These are phyloP conservation scores for Quercus wislizeni DNA, from an alignment of 306 rosid genomes.

Conservation along the genomic window DNA sequence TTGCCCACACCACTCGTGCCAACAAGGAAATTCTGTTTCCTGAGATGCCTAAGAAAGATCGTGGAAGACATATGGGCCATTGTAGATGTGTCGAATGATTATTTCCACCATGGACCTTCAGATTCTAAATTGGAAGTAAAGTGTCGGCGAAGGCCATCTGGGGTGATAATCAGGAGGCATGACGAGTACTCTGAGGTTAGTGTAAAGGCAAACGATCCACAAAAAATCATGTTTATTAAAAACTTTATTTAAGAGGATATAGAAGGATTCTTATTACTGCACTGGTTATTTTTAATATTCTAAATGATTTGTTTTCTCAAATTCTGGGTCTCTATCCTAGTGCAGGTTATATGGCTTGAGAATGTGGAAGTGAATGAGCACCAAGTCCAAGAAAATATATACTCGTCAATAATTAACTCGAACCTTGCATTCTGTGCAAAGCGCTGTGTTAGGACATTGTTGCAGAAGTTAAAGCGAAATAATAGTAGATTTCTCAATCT, in stretches of 20 bases:
- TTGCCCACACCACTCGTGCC: conserved; percentile 27
- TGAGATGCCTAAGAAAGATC: conserved; percentile 12
- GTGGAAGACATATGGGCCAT: conserved; percentile 6
- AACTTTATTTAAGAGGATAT: neutral
- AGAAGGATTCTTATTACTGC: neutral
- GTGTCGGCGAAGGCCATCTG: conserved; percentile 30
- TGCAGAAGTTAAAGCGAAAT: neutral
- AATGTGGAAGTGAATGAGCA: conserved; percentile 23
- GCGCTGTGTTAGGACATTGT: conserved; percentile 6
- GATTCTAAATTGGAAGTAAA: neutral
- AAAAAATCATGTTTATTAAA: neutral
- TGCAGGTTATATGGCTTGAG: conserved; percentile 35
- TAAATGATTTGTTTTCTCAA: neutral
- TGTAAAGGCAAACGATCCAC: neutral
- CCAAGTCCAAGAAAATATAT: neutral
- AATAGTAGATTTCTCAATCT: neutral
- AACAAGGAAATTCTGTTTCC: conserved; percentile 14
- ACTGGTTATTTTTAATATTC: neutral
- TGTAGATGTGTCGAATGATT: conserved; percentile 28
- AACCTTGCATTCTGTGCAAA: conserved; percentile 18
- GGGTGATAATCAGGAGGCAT: conserved; percentile 18
- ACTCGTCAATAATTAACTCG: conserved; percentile 3
- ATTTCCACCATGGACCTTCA: conserved; percentile 1
- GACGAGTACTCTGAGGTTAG: conserved; percentile 24
- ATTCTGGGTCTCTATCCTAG: neutral